Percentiles rank a stretch among this genome's conserved stretches.
Conservation (phyloP, 1,139 yeast genomes). For the Diutina mesorugosa region DNA sequence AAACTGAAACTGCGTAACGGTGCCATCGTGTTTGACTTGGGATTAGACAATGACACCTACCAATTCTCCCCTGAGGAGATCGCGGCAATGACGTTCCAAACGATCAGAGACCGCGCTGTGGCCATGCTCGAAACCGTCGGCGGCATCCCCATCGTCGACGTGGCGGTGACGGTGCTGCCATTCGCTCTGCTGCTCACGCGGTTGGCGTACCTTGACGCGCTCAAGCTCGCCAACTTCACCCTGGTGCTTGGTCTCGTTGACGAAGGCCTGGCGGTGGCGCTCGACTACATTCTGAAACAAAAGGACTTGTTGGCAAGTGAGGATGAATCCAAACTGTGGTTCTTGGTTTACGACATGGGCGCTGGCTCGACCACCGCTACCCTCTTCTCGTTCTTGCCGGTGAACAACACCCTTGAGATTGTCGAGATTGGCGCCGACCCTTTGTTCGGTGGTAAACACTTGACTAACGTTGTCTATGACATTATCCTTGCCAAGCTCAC, state of each 20-base stretch:
- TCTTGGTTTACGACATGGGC: constrained; percentile 80
- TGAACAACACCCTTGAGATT: constrained; percentile 39
- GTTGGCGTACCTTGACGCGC: constrained; percentile 60
- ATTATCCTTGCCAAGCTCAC: constrained; percentile 48
- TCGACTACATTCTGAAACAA: constrained; percentile 52
- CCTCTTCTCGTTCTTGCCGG: constrained; percentile 48
- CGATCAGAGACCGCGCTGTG: constrained; percentile 54
- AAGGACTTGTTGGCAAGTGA: constrained; percentile 23
- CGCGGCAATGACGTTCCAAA: constrained; percentile 69
- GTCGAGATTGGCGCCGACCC: constrained; percentile 63
- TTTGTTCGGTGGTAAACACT: constrained; percentile 58
- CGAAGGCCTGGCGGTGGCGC: constrained; percentile 85
- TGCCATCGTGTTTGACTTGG: constrained; percentile 44
- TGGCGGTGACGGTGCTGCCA: constrained; percentile 69
- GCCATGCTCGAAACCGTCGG: constrained; percentile 16
- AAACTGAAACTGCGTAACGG: constrained; percentile 26
- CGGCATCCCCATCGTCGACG: constrained; percentile 23
- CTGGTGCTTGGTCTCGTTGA: constrained; percentile 59
- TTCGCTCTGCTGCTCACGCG: constrained; percentile 56
- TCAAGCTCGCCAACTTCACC: constrained; percentile 52
- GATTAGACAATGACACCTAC: constrained; percentile 27
- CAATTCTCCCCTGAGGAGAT: constrained; percentile 55
- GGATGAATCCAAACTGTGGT: constrained; percentile 37
- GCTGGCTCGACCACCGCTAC: constrained; percentile 88
- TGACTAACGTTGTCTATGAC: constrained; percentile 55